A percentile compares a stretch with the other conserved stretches of the same genome.
phyloP scores from a whole-genome alignment of 2,329 filamentous ascomycete genomes.

The Verticillium nonalfalfae region DNA sequence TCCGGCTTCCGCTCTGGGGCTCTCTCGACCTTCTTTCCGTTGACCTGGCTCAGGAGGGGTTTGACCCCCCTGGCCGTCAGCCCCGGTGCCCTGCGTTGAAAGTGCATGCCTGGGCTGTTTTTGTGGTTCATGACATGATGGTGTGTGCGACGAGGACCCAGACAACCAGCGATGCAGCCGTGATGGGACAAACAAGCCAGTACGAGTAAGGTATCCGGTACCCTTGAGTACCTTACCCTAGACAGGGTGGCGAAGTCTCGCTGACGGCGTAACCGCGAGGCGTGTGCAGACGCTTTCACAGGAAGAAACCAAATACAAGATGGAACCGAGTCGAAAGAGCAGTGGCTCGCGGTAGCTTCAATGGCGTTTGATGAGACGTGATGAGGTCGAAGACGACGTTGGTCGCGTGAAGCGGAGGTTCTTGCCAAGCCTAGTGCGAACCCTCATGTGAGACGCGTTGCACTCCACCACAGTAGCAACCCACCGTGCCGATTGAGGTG shows the following conservation, averaged over 20 bases:
- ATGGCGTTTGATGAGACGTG: not conserved
- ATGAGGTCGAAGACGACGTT: not conserved
- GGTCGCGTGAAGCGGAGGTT: not conserved
- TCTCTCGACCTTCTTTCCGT: not conserved
- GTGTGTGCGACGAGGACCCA: too few species aligned
- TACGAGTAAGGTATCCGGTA: too few species aligned
- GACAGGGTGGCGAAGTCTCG: too few species aligned
- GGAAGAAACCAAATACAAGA: not conserved
- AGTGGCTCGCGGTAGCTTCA: not conserved
- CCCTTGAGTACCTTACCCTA: too few species aligned
- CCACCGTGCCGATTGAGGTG: not conserved
- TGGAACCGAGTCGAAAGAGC: not conserved
- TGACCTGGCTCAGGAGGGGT: not conserved
- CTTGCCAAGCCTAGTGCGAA: not conserved
- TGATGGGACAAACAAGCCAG: not conserved
- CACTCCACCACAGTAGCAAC: not conserved
- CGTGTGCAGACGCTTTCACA: too few species aligned
- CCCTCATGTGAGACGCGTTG: not conserved
- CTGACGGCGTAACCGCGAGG: too few species aligned
- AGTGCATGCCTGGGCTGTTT: not conserved
- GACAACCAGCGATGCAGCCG: not conserved
- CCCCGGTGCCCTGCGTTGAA: not conserved
- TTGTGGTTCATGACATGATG: not conserved
- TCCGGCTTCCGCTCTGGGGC: not conserved
- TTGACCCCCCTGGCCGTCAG: not conserved